phyloP scores from a whole-genome alignment of 768 basidiomycete genomes.

The Boletus vinaceobasis region DNA sequence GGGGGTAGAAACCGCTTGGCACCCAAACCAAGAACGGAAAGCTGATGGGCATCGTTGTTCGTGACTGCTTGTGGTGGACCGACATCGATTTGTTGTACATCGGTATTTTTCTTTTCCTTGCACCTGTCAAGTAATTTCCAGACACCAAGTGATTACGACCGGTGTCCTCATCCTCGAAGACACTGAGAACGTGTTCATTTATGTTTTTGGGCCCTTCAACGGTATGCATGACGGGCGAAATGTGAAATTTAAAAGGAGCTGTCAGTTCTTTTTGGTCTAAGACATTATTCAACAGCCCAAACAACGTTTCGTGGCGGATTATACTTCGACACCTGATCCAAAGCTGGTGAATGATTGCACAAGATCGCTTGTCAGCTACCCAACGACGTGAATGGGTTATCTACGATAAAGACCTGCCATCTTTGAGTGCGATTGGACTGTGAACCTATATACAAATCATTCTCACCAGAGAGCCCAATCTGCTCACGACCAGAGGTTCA shows the following conservation, averaged over 20 bases:
- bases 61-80: background rate
- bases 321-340: background rate
- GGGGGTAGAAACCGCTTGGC: slow-evolving; percentile 42
- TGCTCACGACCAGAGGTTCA: background rate
- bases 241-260: too few species aligned
- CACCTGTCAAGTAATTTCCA: background rate
- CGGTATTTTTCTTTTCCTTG: background rate
- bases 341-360: background rate
- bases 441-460: background rate
- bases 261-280: background rate
- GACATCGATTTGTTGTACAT: background rate
- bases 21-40: slow-evolving; percentile 57
- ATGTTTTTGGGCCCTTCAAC: background rate
- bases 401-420: background rate
- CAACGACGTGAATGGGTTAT: background rate
- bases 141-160: background rate
- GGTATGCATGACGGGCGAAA: background rate
- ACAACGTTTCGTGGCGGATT: background rate
- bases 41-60: slow-evolving; percentile 39
- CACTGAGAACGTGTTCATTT: background rate
- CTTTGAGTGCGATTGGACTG: background rate
- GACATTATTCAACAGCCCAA: background rate
- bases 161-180: background rate
- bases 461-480: background rate
- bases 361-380: background rate